Evolutionary conservation across 768 basidiomycete genomes (phyloP), one percentile per base, ranked within the genome.

Genomic region (Russula griseocarnosa): DNA sequence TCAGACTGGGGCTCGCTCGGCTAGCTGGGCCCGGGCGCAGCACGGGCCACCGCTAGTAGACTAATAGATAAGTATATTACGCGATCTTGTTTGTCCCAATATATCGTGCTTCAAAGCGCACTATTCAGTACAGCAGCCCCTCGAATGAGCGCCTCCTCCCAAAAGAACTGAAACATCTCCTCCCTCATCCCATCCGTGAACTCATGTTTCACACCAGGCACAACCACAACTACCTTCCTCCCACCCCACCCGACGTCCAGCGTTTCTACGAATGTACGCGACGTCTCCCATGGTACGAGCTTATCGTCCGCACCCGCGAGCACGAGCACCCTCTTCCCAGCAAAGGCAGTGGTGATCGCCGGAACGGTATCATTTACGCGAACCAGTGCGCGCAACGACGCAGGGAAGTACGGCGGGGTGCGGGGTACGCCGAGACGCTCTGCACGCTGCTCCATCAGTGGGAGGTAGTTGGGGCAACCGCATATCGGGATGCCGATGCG

Each of bases 281-380:
- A 74, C 46, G 64, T 69, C 26, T 44, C 64, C 62, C 73, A 71
- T 5, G 76, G 78, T 38, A 79, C 79, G 13, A 78, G 65, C 50
- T 58, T 59, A 60, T 81, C 80, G 6, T 69, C 72, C 53, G 24
- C 70, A 0, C 91, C 92, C 0, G 85, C 84, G 4, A 94, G 73
- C 3, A 88, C 84, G 6, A 94, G 78, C 16, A 94, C 79, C 69
- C 84, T 83, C 77, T 92, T 92, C 1, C 84, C 86, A 5, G 79
- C 62, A 72, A 89, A 92, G 1, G 86, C 83, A 14, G 74, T 69
- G 66, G 79, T 83, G 5, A 82, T 74, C 42, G 77, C 74, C 3
- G 71, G 73, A 3, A 73, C 78, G 0, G 86, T 83, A 66, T 85
- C 83, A 30, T 76, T 66, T 18, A 67, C 70, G 44, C 73, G 66